These are phyloP conservation scores for Cenchrus fungigraminus DNA, from an alignment of 176 grass and related monocot genomes.

Conservation along the genomic window DNA sequence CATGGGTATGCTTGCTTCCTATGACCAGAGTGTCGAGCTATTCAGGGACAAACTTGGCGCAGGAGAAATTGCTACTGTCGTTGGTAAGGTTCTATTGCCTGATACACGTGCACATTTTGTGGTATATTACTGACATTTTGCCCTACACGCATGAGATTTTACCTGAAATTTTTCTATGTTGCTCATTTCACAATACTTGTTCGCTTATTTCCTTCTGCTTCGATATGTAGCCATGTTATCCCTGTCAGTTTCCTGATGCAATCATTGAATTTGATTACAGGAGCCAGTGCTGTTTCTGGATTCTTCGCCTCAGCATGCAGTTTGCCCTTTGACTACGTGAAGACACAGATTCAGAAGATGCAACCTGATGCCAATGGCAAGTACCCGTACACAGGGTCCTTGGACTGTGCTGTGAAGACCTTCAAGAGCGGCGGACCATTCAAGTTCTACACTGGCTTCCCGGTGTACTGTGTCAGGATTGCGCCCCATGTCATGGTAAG, in stretches of 20 bases:
- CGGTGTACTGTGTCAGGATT: constrained; percentile 96
- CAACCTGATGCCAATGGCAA: constrained; percentile 95
- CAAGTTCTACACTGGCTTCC: constrained; percentile 99
- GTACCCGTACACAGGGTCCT: constrained; percentile 90
- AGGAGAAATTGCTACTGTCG: constrained; percentile 79
- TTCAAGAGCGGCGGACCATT: constrained; percentile 91
- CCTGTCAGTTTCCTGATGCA: neutral
- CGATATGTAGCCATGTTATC: neutral
- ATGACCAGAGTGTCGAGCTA: constrained; percentile 94
- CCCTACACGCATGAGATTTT: neutral
- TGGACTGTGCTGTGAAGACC: constrained; percentile 92
- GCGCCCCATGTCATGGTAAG: constrained; percentile 98
- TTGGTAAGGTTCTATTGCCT: constrained; percentile 64
- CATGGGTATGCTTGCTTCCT: constrained; percentile 99
- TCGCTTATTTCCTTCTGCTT: too few relatives aligned
- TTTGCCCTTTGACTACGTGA: constrained; percentile 99
- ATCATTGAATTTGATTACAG: constrained; percentile 49
- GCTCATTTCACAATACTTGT: too few relatives aligned
- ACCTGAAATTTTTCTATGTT: neutral
- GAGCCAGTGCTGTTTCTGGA: constrained; percentile 95
- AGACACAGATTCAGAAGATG: constrained; percentile 99
- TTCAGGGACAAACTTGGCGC: constrained; percentile 88
- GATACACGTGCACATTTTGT: neutral
- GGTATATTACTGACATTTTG: neutral
- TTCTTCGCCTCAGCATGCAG: constrained; percentile 97